These are phyloP conservation scores for Tetrahymena thermophila DNA, from an alignment of 73 alveolate genomes.

Conservation along the genomic window DNA sequence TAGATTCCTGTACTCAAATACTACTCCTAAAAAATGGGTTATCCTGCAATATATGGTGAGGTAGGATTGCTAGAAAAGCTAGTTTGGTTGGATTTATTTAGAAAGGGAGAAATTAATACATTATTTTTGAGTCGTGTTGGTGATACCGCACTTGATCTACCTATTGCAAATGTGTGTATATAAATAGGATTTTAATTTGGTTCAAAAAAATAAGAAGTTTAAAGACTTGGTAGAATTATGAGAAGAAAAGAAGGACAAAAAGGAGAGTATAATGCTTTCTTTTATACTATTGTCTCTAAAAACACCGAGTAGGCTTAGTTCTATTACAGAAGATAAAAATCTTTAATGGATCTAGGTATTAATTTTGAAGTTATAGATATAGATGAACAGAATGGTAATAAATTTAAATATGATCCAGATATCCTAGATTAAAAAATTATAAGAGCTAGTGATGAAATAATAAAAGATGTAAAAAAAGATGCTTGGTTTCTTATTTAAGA, in stretches of 20 bases:
- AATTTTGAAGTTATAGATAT: background rate
- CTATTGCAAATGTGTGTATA: conserved; percentile 68
- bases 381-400: background rate
- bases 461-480: background rate
- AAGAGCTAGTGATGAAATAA: background rate
- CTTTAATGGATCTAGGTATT: conserved; percentile 12
- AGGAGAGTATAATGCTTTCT: conserved; percentile 65
- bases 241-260: conserved; percentile 67
- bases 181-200: conserved; percentile 70
- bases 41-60: conserved; percentile 57
- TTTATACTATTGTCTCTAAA: conserved; percentile 44
- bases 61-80: conserved; percentile 44
- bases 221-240: conserved; percentile 74
- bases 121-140: conserved; percentile 71
- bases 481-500: background rate
- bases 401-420: background rate
- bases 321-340: conserved; percentile 38
- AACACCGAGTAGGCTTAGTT: conserved; percentile 19
- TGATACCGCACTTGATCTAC: conserved; percentile 73
- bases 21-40: conserved; percentile 38
- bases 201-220: conserved; percentile 74
- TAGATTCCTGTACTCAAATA: conserved; percentile 15
- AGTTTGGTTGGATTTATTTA: conserved; percentile 36
- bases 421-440: background rate
- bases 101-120: conserved; percentile 50